phyloP scores from a whole-genome alignment of 139 green algal genomes.

The Haematococcus lacustris region DNA sequence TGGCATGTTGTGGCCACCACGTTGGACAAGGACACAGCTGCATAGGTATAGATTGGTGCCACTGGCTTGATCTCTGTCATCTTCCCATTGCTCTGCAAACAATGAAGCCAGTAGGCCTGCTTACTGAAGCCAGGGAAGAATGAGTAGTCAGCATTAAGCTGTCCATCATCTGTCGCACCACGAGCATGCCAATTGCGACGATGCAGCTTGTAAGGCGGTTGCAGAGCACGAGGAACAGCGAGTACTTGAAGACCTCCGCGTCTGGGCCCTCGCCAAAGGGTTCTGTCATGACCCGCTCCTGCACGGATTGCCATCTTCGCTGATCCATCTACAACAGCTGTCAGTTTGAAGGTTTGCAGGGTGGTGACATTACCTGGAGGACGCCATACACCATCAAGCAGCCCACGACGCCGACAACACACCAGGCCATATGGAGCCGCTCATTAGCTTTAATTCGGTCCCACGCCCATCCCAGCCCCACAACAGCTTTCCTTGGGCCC shows the following conservation, averaged over 20 bases:
- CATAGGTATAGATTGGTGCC: slow-evolving; percentile 74
- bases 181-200: slow-evolving; percentile 62
- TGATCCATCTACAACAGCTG: neutral
- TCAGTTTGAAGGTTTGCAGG: neutral
- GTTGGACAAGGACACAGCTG: slow-evolving; percentile 81
- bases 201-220: slow-evolving; percentile 68
- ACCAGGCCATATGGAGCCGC: slow-evolving; percentile 48
- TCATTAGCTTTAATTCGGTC: slow-evolving; percentile 28
- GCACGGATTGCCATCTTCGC: slow-evolving; percentile 16
- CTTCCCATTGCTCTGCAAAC: slow-evolving; percentile 34
- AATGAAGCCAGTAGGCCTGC: too few species aligned
- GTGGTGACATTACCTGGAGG: slow-evolving; percentile 72
- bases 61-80: slow-evolving; percentile 47
- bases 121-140: neutral
- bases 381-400: slow-evolving; percentile 77
- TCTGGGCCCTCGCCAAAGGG: slow-evolving; percentile 46
- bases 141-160: slow-evolving; percentile 1
- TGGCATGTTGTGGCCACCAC: slow-evolving; percentile 95
- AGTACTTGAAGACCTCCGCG: slow-evolving; percentile 78
- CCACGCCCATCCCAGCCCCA: too few species aligned
- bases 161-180: slow-evolving; percentile 21
- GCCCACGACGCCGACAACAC: slow-evolving; percentile 57
- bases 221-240: slow-evolving; percentile 90
- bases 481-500: too few species aligned
- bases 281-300: slow-evolving; percentile 92